phyloP scores from a whole-genome alignment of 768 basidiomycete genomes.

The Trametes meyenii region DNA sequence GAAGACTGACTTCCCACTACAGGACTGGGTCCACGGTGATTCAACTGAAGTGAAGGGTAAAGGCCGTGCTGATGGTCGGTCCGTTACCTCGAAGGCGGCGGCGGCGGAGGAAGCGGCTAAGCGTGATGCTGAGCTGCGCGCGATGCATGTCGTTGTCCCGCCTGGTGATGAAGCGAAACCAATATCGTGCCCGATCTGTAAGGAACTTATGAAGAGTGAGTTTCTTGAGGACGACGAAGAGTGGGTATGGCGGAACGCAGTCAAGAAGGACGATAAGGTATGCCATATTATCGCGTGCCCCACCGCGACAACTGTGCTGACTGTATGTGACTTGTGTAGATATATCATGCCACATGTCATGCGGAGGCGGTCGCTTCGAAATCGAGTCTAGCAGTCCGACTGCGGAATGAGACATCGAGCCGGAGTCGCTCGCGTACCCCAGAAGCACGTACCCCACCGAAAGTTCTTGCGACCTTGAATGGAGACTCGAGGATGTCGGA shows the following conservation, averaged over 20 bases:
- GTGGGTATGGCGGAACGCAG: slow-evolving; percentile 96
- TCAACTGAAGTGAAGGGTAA: slow-evolving; percentile 68
- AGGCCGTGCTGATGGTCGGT: slow-evolving; percentile 57
- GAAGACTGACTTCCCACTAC: slow-evolving; percentile 21
- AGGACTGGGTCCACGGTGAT: slow-evolving; percentile 90
- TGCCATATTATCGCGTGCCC: slow-evolving; percentile 30
- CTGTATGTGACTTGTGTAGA: slow-evolving; percentile 46
- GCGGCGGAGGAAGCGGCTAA: slow-evolving; percentile 68
- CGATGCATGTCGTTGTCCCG: slow-evolving; percentile 87
- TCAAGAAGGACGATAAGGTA: slow-evolving; percentile 82
- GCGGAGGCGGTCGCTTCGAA: slow-evolving; percentile 73
- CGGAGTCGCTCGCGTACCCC: slow-evolving; percentile 80
- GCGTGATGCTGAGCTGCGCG: slow-evolving; percentile 73
- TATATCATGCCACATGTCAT: slow-evolving; percentile 94
- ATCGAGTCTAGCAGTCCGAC: slow-evolving; percentile 64
- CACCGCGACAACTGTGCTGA: neutral
- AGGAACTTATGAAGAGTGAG: slow-evolving; percentile 88
- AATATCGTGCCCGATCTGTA: slow-evolving; percentile 94
- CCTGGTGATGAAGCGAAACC: slow-evolving; percentile 83
- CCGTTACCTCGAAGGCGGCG: slow-evolving; percentile 56
- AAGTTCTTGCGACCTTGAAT: slow-evolving; percentile 20
- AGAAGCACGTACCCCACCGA: slow-evolving; percentile 53
- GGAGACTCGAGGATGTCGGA: slow-evolving; percentile 25
- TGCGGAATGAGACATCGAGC: slow-evolving; percentile 59
- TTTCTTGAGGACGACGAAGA: slow-evolving; percentile 96